Conservation (phyloP, 805 yeast genomes). For the Sugiyamaella marilandica region DNA sequence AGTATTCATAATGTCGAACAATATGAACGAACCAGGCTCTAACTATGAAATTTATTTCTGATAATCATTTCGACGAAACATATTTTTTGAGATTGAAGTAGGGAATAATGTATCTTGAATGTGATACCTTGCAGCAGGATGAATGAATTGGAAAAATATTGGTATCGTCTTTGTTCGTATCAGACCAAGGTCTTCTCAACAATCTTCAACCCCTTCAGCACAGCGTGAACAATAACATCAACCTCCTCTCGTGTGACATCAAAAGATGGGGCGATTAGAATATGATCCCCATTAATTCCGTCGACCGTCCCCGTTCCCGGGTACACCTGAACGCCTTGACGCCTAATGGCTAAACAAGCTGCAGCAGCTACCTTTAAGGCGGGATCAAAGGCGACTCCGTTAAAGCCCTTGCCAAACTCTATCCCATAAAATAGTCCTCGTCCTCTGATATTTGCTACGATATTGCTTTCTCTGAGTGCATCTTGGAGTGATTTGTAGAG, state of each 20-base stretch:
- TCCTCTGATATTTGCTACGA: conserved; percentile 60
- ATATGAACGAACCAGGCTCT: no score
- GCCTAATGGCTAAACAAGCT: background rate
- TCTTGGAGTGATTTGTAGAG: background rate
- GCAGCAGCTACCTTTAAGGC: conserved; percentile 1
- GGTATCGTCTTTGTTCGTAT: no score
- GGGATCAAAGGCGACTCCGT: conserved; percentile 40
- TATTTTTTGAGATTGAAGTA: no score
- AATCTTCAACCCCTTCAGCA: background rate
- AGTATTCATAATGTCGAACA: no score
- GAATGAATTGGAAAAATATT: no score
- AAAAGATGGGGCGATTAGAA: background rate
- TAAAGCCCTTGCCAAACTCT: conserved; percentile 49
- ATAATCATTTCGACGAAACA: no score
- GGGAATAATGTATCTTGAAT: no score
- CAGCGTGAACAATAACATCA: background rate
- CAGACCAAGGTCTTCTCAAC: no score
- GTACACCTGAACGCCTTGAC: background rate
- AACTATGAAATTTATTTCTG: no score
- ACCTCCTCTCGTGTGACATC: background rate
- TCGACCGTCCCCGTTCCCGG: conserved; percentile 5
- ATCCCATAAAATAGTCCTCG: conserved; percentile 57
- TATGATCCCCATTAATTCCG: conserved; percentile 3
- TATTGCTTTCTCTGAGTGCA: conserved; percentile 26
- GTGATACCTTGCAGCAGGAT: no score